Percentiles rank a stretch among this genome's conserved stretches.
Conservation (phyloP, 1,139 yeast species). For the Kurtzmaniella quercitrusa region DNA sequence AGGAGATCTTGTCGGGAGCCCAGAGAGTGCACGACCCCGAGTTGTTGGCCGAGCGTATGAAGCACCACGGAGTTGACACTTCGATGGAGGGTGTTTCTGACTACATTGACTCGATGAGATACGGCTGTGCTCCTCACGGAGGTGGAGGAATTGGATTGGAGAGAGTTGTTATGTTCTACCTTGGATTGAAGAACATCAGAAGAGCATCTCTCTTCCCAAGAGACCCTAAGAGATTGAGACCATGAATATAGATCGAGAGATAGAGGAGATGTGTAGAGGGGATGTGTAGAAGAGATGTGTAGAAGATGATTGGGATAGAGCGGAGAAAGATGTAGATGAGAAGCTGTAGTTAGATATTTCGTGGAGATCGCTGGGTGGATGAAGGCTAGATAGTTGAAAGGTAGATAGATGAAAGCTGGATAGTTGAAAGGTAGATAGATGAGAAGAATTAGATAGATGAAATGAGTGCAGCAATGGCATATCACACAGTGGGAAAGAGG, state of each 20-base stretch:
- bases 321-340: too few species aligned
- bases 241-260: conserved; percentile 32
- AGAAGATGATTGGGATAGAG: too few species aligned
- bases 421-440: too few species aligned
- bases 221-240: conserved; percentile 92
- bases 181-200: conserved; percentile 94
- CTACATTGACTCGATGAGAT: conserved; percentile 86
- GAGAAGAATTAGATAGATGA: too few species aligned
- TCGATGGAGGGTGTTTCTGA: conserved; percentile 77
- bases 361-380: too few species aligned
- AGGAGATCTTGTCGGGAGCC: conserved; percentile 97
- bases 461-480: too few species aligned
- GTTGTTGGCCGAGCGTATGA: conserved; percentile 77
- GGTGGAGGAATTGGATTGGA: conserved; percentile 99
- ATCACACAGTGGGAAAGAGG: too few species aligned
- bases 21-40: conserved; percentile 97
- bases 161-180: conserved; percentile 97
- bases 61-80: conserved; percentile 78
- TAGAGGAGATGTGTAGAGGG: not conserved
- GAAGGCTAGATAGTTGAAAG: too few species aligned
- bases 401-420: too few species aligned
- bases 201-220: conserved; percentile 98
- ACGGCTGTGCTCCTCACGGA: conserved; percentile 98
- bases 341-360: too few species aligned
- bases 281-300: not conserved